Base-by-base conservation (phyloP, 2,329 filamentous ascomycete species). In the Achaetomium macrosporum region DNA sequence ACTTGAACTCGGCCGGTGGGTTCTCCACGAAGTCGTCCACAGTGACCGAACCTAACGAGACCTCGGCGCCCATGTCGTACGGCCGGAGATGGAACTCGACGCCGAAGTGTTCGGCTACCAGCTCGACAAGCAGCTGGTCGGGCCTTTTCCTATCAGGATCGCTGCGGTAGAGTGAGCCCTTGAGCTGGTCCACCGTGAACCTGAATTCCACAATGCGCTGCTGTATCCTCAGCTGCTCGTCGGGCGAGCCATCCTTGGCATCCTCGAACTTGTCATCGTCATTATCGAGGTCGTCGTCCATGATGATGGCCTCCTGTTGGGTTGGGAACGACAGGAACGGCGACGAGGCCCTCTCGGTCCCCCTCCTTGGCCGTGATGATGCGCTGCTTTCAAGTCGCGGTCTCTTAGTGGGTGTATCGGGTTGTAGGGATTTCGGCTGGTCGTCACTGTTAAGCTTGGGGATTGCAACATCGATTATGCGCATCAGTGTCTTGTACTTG, bases 401-500 rank as follows among this genome's bases (percentile, higher is more conserved):
- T 8, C 77, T 69, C 51, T 71, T 73, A 35, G 65, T 60, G 39
- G n/a, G 56, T 31, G 31, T 33, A 15, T 13, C 64, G 51, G 57
- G 53, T 50, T 62, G 58, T 1, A 53, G 46, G 6, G 53, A 65
- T 46, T 58, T 64, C 60, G 68, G 62, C 5, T 69, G 64, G 19
- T 71, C 64, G 10, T 76, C 73, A 25, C 82, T 79, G 53, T 25
- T 7, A 25, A 97, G 85, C 56, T 87, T 91, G 1, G 93, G 95
- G 54, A 99, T 88, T 0, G 93, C 91, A 52, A 96, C 90, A 55
- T 99, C 92, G 57, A 99, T 92, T 41, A 99, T 77, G 63, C 84
- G 91, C 93, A 99, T 99, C 55, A 99, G 69, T 42, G 83, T 91
- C 73, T 97, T 99, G 75, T 99, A 99, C 68, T 99, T 99, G 36